These are phyloP conservation scores for Gracilaria domingensis DNA, from an alignment of 23 red algal species.

Conservation along the genomic window DNA sequence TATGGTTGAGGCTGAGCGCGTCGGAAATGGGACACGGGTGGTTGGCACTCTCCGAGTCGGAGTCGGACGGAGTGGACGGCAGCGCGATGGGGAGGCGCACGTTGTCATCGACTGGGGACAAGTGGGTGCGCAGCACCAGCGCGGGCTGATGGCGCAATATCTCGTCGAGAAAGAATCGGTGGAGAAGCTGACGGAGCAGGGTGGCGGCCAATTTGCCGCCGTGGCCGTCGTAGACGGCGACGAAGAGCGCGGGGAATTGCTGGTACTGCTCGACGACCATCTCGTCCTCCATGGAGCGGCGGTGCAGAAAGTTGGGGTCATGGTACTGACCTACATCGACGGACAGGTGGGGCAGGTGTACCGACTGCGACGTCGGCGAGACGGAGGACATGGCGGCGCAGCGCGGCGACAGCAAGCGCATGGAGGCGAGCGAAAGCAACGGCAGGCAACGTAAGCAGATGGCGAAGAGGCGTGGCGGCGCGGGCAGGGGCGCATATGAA, in stretches of 20 bases:
- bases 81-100: neutral
- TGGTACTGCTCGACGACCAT: conserved; percentile 61
- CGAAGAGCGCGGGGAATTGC: conserved; percentile 69
- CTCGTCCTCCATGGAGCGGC: conserved; percentile 94
- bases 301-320: conserved; percentile 83
- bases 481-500: too few relatives aligned
- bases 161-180: conserved; percentile 78
- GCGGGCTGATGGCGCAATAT: conserved; percentile 16
- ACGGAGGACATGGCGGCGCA: neutral
- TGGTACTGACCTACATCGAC: conserved; percentile 70
- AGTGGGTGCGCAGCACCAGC: neutral
- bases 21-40: neutral
- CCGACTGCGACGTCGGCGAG: neutral
- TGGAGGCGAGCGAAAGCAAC: neutral
- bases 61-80: neutral
- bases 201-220: conserved; percentile 71
- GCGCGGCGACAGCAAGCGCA: neutral
- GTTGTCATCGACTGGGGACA: neutral
- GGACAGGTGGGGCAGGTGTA: neutral
- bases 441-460: too few relatives aligned
- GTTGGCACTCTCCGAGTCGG: neutral
- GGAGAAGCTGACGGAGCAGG: conserved; percentile 60
- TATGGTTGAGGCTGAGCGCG: neutral
- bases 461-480: too few relatives aligned
- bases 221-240: conserved; percentile 96